A percentile compares a stretch with the other conserved stretches of the same genome.
phyloP scores from a whole-genome alignment of 345 rosid genomes.

The Salix exigua region DNA sequence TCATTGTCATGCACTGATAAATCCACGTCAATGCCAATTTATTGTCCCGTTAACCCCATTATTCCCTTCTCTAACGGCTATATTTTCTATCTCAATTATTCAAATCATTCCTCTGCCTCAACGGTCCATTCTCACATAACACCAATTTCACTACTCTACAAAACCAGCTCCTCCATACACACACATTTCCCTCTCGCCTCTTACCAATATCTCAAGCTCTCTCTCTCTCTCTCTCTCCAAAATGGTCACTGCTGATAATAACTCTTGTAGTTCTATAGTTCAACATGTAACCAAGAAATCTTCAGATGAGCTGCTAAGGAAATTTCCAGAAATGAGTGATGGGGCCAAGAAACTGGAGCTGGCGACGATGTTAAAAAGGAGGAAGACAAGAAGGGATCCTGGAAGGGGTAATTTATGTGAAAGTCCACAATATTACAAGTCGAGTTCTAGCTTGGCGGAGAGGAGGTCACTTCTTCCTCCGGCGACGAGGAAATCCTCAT shows the following conservation, averaged over 20 bases:
- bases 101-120: slow-evolving; percentile 28
- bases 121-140: slow-evolving; percentile 54
- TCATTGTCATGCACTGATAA: background rate
- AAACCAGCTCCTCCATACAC: background rate
- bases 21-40: slow-evolving; percentile 12
- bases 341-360: slow-evolving; percentile 8
- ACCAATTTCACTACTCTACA: slow-evolving; percentile 16
- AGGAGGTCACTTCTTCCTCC: slow-evolving; percentile 61
- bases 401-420: slow-evolving; percentile 14
- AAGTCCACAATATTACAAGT: slow-evolving; percentile 4
- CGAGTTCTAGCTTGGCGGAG: slow-evolving; percentile 36
- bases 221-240: background rate
- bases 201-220: background rate
- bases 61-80: slow-evolving; percentile 44
- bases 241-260: background rate
- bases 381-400: slow-evolving; percentile 8
- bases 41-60: slow-evolving; percentile 3
- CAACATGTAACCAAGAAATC: slow-evolving; percentile 70
- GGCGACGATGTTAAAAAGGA: slow-evolving; percentile 34
- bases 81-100: slow-evolving; percentile 23
- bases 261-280: slow-evolving; percentile 22
- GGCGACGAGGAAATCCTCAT: slow-evolving; percentile 31
- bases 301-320: slow-evolving; percentile 79
- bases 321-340: slow-evolving; percentile 50
- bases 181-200: background rate